Percentiles rank a stretch among this genome's conserved stretches.
phyloP scores from a whole-genome alignment of 257 asterid species.

The Solanum clarkiae region DNA sequence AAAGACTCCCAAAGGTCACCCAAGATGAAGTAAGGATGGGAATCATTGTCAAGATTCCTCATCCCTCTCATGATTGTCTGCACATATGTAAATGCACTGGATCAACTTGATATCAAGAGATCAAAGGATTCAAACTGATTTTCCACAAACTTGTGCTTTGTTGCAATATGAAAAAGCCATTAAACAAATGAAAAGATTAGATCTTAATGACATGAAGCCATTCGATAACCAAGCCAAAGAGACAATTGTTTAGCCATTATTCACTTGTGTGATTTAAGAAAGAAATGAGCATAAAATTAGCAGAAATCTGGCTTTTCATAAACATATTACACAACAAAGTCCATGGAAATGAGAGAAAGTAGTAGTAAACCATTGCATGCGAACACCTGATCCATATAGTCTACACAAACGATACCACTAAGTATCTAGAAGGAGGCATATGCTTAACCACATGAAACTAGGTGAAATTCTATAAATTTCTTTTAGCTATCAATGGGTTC shows the following conservation, averaged over 20 bases:
- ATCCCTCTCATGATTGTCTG: conserved; percentile 61
- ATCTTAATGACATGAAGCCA: background rate
- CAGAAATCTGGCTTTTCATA: background rate
- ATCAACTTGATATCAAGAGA: background rate
- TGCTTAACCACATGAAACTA: background rate
- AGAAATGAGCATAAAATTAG: background rate
- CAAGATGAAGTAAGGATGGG: conserved; percentile 61
- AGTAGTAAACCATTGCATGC: background rate
- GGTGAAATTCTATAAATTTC: background rate
- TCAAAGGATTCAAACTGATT: background rate
- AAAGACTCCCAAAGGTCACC: conserved; percentile 96
- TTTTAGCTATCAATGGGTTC: background rate
- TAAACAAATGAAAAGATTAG: background rate
- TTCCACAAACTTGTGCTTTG: background rate
- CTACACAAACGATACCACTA: background rate
- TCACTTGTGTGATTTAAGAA: background rate
- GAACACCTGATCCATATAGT: background rate
- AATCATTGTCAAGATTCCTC: conserved; percentile 40
- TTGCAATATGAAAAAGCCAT: background rate
- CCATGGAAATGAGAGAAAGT: background rate
- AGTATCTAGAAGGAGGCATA: background rate
- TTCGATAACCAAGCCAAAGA: background rate
- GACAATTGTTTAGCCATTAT: background rate
- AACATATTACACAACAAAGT: background rate
- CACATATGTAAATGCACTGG: conserved; percentile 14